Evolutionary conservation across 495 filamentous ascomycete species (phyloP).

Genomic region (Xylaria acuta): DNA sequence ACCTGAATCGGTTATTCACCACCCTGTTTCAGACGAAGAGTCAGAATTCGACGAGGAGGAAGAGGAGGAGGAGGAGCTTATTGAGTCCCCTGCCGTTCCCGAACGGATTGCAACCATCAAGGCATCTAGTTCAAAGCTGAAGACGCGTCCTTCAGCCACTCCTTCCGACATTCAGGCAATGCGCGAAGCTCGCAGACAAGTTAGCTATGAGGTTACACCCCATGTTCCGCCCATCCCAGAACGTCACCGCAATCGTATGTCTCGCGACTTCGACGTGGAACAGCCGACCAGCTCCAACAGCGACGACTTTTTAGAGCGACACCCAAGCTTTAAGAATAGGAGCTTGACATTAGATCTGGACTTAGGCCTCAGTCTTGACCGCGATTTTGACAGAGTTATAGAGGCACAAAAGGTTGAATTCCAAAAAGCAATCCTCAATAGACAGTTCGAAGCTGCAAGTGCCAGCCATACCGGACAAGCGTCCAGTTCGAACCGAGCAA

Average conservation of each 20-base stretch:
- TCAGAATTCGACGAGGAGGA: slow-evolving; percentile 35
- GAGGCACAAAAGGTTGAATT: slow-evolving; percentile 96
- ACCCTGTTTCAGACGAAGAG: slow-evolving; percentile 62
- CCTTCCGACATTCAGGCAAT: slow-evolving; percentile 85
- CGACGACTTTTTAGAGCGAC: slow-evolving; percentile 53
- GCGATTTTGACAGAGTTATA: slow-evolving; percentile 94
- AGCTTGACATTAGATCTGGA: slow-evolving; percentile 75
- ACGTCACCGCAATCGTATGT: slow-evolving; percentile 59
- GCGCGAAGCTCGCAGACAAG: slow-evolving; percentile 83
- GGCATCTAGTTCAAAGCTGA: slow-evolving; percentile 79
- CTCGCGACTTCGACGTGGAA: slow-evolving; percentile 52
- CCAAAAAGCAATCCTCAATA: slow-evolving; percentile 51
- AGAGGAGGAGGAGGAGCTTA: slow-evolving; percentile 40
- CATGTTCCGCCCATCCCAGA: slow-evolving; percentile 68
- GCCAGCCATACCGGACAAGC: slow-evolving; percentile 32
- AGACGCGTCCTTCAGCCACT: slow-evolving; percentile 86
- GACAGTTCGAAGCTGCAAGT: slow-evolving; percentile 23
- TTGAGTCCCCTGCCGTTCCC: slow-evolving; percentile 69
- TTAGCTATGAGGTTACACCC: slow-evolving; percentile 71
- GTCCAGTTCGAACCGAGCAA: slow-evolving; percentile 25
- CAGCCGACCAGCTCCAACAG: slow-evolving; percentile 28
- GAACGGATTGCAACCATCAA: slow-evolving; percentile 90
- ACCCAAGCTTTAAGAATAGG: slow-evolving; percentile 64
- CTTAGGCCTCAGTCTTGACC: slow-evolving; percentile 82
- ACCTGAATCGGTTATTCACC: slow-evolving; percentile 92